A percentile compares a stretch with the other conserved stretches of the same genome.
Conservation (phyloP, 2,329 filamentous ascomycete species). For the Colletotrichum navitas region DNA sequence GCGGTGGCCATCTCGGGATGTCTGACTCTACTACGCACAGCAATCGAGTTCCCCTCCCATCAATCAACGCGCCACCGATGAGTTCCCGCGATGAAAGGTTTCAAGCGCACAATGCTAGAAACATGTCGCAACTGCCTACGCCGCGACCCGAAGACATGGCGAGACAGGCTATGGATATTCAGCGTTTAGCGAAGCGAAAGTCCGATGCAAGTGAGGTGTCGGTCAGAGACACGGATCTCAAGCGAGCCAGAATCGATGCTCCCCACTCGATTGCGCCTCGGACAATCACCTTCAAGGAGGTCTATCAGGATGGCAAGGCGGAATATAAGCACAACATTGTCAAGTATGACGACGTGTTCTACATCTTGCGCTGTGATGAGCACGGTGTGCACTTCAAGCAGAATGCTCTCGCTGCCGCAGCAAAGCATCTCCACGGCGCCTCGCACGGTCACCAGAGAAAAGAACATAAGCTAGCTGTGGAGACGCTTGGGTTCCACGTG, state of each 20-base stretch:
- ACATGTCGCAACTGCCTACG: neutral
- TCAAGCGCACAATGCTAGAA: neutral
- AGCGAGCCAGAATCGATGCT: constrained; percentile 17
- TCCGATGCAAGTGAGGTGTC: constrained; percentile 14
- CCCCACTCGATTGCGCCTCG: constrained; percentile 17
- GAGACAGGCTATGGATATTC: constrained; percentile 11
- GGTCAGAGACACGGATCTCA: constrained; percentile 7
- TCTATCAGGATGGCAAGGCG: constrained; percentile 43
- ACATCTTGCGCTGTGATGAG: constrained; percentile 44
- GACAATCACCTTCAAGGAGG: constrained; percentile 44
- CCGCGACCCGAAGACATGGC: constrained; percentile 17
- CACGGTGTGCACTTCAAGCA: constrained; percentile 44
- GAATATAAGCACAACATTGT: constrained; percentile 43
- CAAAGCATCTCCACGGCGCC: constrained; percentile 41
- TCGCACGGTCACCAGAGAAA: constrained; percentile 40
- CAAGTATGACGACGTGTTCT: constrained; percentile 40
- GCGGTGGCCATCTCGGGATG: neutral
- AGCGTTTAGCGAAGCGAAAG: constrained; percentile 28
- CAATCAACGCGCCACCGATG: neutral
- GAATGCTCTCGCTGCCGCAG: constrained; percentile 38
- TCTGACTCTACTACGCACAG: neutral
- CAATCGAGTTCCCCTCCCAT: constrained; percentile 6
- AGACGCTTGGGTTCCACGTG: constrained; percentile 41
- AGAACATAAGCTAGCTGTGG: constrained; percentile 33
- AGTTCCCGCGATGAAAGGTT: constrained; percentile 6